Base-by-base conservation (phyloP, 2,329 filamentous ascomycete genomes). In the Cytospora leucostoma region DNA sequence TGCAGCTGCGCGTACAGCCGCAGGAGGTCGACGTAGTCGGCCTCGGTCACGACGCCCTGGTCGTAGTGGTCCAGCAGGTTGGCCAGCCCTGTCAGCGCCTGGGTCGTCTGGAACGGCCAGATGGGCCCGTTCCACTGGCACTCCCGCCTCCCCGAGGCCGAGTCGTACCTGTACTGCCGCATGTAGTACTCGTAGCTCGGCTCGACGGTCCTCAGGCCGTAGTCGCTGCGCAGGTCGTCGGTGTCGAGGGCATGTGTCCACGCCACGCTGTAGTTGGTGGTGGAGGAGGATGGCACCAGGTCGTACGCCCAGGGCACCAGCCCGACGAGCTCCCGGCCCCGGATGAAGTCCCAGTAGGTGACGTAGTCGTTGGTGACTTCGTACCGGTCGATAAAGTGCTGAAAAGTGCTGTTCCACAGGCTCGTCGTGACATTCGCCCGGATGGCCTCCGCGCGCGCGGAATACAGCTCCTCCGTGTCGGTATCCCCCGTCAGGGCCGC, bases 121-220 rank as follows among this genome's bases (percentile, higher is more conserved):
- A 75, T 71, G 0, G 78, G 76, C 1, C 78, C 78, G 49, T 79
- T 79, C 78, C 78, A 79, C 55, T 79, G 78, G 58, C 78, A 80
- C 57, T 79, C 77, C 2, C 70, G 71, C 8, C 72, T 66, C 34
- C 37, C 37, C 15, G 63, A 58, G 1, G 67, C 69, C 11, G 71
- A 72, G 50, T 76, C 72, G 61, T 79, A 79, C 8, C 75, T 71
- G 65, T 78, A 78, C 65, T 77, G 76, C 0, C 71, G 71, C 77
- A 80, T 79, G 69, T 77, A 80, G 65, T 79, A 78, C 64, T 79
- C 66, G 62, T 78, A 79, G 49, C 72, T 76, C 1, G 77, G 77
- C 56, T 78, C 78, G n/a, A 73, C 74, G 10, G 78, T 80, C 8
- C 77, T 72, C 34, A 79, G 69, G 11, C 78, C 77, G 37, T 73